These are phyloP conservation scores for Lichtheimia corymbifera DNA, from an alignment of 371 early-diverging fungal genomes.

Conservation along the genomic window DNA sequence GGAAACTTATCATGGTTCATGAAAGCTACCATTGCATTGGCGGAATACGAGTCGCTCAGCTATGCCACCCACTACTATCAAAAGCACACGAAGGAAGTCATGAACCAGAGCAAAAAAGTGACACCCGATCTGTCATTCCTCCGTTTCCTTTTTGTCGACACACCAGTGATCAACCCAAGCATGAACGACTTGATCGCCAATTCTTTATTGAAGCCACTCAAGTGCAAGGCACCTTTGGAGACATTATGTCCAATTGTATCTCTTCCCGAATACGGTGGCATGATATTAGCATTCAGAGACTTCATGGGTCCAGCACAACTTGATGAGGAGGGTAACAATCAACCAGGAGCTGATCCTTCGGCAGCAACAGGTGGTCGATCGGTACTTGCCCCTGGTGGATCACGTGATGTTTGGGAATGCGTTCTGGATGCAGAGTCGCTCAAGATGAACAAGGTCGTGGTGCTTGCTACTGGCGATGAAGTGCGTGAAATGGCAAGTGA, in stretches of 20 bases:
- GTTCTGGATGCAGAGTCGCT: slow-evolving; percentile 58
- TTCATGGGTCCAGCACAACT: slow-evolving; percentile 36
- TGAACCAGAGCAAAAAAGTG: slow-evolving; percentile 59
- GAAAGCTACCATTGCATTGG: slow-evolving; percentile 65
- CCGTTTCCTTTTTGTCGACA: slow-evolving; percentile 72
- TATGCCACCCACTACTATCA: slow-evolving; percentile 55
- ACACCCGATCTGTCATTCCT: slow-evolving; percentile 63
- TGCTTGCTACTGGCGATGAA: slow-evolving; percentile 49
- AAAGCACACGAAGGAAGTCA: slow-evolving; percentile 51
- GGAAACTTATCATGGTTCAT: slow-evolving; percentile 2
- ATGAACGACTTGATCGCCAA: slow-evolving; percentile 64
- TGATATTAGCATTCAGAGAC: slow-evolving; percentile 65
- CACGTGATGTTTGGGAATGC: slow-evolving; percentile 59
- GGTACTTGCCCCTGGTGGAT: slow-evolving; percentile 40
- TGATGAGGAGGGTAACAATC: slow-evolving; percentile 29
- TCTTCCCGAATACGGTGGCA: slow-evolving; percentile 75
- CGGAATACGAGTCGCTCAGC: slow-evolving; percentile 70
- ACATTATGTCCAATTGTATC: slow-evolving; percentile 72
- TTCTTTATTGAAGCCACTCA: slow-evolving; percentile 62
- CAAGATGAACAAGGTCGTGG: slow-evolving; percentile 51
- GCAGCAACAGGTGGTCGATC: slow-evolving; percentile 23
- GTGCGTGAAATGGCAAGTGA: slow-evolving; percentile 7
- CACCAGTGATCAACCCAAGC: slow-evolving; percentile 60
- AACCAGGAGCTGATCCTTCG: slow-evolving; percentile 15
- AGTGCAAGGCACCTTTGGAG: slow-evolving; percentile 49